A percentile compares a stretch with the other conserved stretches of the same genome.
Evolutionary conservation across 2,329 filamentous ascomycete genomes (phyloP).

Genomic region (Plenodomus tracheiphilus): DNA sequence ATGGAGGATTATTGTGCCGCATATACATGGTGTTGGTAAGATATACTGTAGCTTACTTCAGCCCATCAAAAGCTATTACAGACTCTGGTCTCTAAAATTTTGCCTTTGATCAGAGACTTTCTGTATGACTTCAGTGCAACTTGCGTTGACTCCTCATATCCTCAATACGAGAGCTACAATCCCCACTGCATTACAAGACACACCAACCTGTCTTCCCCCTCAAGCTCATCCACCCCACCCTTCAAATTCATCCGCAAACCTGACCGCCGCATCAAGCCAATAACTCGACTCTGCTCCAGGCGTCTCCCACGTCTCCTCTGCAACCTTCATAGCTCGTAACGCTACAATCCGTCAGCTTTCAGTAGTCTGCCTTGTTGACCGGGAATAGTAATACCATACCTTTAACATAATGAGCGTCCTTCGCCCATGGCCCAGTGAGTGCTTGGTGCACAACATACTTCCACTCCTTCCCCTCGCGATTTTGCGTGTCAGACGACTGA

Average conservation of each 20-base stretch:
- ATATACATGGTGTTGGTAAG: constrained; percentile 8
- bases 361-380: background rate
- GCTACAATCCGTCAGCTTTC: constrained; percentile 48
- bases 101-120: no score
- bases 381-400: no score
- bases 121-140: no score
- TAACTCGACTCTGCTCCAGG: constrained; percentile 60
- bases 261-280: constrained; percentile 70
- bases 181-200: background rate
- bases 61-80: no score
- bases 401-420: constrained; percentile 85
- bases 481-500: constrained; percentile 58
- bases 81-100: no score
- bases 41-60: no score
- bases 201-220: constrained; percentile 25
- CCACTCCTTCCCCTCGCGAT: constrained; percentile 73
- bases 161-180: no score
- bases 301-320: constrained; percentile 69
- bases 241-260: constrained; percentile 73
- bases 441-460: constrained; percentile 73
- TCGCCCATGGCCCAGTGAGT: constrained; percentile 66
- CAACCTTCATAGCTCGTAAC: constrained; percentile 74
- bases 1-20: constrained; percentile 12
- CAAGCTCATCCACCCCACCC: constrained; percentile 61
- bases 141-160: no score